Percentiles rank a stretch among this genome's conserved stretches.
phyloP scores from a whole-genome alignment of 257 asterid species.

The Solanum neorickii region DNA sequence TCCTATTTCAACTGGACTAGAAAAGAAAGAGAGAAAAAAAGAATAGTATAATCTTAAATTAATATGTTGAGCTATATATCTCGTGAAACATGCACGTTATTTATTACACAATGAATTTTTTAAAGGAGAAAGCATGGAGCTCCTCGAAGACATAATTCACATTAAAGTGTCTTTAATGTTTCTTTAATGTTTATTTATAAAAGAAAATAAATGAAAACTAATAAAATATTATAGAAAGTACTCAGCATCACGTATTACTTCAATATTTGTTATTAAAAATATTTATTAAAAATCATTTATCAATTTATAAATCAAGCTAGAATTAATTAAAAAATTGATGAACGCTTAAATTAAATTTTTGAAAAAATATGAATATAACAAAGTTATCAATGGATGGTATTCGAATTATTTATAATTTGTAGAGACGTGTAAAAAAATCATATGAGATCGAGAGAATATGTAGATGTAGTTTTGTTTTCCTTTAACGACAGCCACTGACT shows the following conservation, averaged over 20 bases:
- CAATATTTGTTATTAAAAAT: too few relatives aligned
- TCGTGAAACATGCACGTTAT: background rate
- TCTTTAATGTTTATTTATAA: too few relatives aligned
- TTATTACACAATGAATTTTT: background rate
- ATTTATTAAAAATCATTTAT: too few relatives aligned
- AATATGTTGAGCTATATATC: background rate
- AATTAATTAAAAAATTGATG: too few relatives aligned
- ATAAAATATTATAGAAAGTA: too few relatives aligned
- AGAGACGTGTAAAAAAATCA: too few relatives aligned
- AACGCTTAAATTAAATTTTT: too few relatives aligned
- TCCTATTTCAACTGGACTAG: background rate
- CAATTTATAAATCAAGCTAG: background rate
- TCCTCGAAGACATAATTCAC: background rate
- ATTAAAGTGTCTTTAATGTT: background rate
- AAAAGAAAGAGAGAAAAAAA: too few relatives aligned
- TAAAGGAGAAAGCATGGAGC: background rate
- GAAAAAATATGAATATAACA: too few relatives aligned
- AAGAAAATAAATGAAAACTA: background rate
- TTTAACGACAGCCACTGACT: background rate
- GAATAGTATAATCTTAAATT: background rate
- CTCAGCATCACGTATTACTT: background rate
- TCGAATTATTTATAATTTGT: too few relatives aligned
- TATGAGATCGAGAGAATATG: background rate
- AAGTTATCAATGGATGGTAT: too few relatives aligned
- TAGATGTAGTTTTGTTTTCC: background rate